A percentile compares a stretch with the other conserved stretches of the same genome.
These are phyloP conservation scores for Hymenoscyphus fraxineus DNA, from an alignment of 2,329 filamentous ascomycete species.

Conservation along the genomic window DNA sequence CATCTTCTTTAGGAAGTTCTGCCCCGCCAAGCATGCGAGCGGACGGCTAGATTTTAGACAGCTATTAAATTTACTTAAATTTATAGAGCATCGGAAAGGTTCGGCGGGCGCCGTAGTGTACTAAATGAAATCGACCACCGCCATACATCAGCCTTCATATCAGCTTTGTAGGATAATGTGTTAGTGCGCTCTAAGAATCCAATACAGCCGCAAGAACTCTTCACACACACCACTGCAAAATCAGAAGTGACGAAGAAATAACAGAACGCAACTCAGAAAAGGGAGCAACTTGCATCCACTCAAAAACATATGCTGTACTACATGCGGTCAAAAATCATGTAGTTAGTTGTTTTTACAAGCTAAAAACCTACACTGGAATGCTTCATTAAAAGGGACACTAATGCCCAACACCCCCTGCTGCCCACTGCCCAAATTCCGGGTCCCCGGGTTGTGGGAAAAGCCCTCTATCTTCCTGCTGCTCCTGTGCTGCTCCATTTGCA, in stretches of 20 bases:
- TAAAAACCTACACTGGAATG: constrained; percentile 20
- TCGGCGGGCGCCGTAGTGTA: too few relatives aligned
- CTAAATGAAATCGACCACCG: too few relatives aligned
- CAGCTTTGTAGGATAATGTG: too few relatives aligned
- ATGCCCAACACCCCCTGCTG: constrained; percentile 61
- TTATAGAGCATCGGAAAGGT: too few relatives aligned
- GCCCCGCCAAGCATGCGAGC: background rate
- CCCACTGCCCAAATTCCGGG: constrained; percentile 64
- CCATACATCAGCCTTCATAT: too few relatives aligned
- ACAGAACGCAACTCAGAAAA: background rate
- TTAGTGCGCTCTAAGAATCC: too few relatives aligned
- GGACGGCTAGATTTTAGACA: too few relatives aligned
- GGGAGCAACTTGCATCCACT: background rate
- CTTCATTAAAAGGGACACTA: constrained; percentile 28
- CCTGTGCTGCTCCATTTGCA: constrained; percentile 23
- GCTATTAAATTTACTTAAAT: too few relatives aligned
- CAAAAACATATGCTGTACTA: background rate
- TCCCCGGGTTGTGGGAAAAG: constrained; percentile 65
- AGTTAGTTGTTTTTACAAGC: background rate
- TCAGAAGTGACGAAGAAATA: too few relatives aligned
- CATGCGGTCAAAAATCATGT: background rate
- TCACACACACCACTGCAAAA: too few relatives aligned
- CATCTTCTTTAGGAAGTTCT: background rate
- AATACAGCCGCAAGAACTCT: too few relatives aligned
- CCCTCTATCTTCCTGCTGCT: constrained; percentile 44